Percentiles rank a stretch among this genome's conserved stretches.
Evolutionary conservation across 2,329 filamentous ascomycete genomes (phyloP).

Genomic region (Reticulascus tulasneorum): DNA sequence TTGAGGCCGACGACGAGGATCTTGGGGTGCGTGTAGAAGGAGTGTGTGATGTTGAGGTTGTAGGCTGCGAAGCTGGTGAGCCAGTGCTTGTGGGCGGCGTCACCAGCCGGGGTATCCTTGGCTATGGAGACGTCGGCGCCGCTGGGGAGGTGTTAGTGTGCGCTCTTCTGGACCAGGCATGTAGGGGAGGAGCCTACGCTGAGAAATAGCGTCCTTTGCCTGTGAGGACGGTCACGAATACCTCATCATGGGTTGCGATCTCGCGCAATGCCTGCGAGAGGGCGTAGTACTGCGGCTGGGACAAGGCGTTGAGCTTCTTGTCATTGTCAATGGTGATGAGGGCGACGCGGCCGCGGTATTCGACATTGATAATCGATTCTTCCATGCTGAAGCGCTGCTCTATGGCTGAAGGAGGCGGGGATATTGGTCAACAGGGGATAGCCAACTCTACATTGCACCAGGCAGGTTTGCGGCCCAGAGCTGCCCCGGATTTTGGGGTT

Average conservation of each 20-base stretch:
- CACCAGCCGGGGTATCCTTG: conserved; percentile 35
- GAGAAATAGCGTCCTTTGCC: conserved; percentile 85
- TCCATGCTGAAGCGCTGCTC: neutral
- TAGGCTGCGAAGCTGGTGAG: conserved; percentile 71
- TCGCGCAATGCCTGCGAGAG: conserved; percentile 71
- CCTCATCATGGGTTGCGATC: conserved; percentile 72
- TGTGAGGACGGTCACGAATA: conserved; percentile 80
- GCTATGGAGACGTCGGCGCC: conserved; percentile 72
- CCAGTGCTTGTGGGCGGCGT: conserved; percentile 46
- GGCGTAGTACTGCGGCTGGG: conserved; percentile 68
- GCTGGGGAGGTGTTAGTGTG: conserved; percentile 36
- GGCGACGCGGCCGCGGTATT: conserved; percentile 44
- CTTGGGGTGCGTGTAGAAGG: conserved; percentile 92
- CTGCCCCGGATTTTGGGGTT: no score
- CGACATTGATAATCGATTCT: conserved; percentile 27
- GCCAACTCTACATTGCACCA: no score
- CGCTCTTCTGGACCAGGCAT: neutral
- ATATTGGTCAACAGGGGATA: conserved; percentile 1
- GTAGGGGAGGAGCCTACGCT: conserved; percentile 57
- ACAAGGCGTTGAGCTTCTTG: conserved; percentile 83
- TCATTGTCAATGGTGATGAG: conserved; percentile 83
- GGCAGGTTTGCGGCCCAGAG: no score
- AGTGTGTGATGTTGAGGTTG: conserved; percentile 85
- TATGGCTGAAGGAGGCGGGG: neutral
- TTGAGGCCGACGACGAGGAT: conserved; percentile 89